Base-by-base conservation (phyloP, 2,329 filamentous ascomycete genomes). In the Neophaeococcomyces aloes region DNA sequence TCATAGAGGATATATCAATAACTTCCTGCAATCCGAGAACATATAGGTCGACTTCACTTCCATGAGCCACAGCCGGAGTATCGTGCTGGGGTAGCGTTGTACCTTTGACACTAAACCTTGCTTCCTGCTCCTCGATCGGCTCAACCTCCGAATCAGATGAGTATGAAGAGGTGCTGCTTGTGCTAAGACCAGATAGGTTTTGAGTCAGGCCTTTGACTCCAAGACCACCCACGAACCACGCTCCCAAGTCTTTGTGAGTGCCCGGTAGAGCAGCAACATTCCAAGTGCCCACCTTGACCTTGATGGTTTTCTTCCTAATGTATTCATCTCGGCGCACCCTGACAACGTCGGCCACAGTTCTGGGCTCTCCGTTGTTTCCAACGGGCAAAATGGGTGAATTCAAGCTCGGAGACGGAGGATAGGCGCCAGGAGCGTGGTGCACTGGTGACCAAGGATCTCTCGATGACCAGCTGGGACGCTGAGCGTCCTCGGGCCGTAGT, bases 261-360 rank as follows among this genome's bases (percentile, higher is more conserved):
- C 84, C 86, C 10, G 84, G 78, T 51, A 83, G 80, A 1, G 82
- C 80, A 3, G 87, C 91, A 13, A 94, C 86, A 63, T 98, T 98
- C 91, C 91, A 98, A 0, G 85, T 83, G 32, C 89, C 91, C 40
- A 98, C 74, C 65, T 95, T 95, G 62, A 98, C 76, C 52, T 80
- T 81, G 54, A 94, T 77, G 39, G 75, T 75, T 59, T 80, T 80
- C 33, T 79, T 76, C 29, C 79, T 76, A 19, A 83, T 81, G 61
- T 88, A 98, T 61, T 96, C 88, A 38, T 75, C 67, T 56, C 80
- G 76, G 42, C 91, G 76, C 30, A 83, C 79, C 58, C 81, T 76
- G 30, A 96, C 62, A 2, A 71, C 74, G 42, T 75, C 70, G 2
- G 71, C 69, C 7, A 81, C 64, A 25, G 70, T 71, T 36, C 56